Evolutionary conservation across 371 early-diverging fungal genomes (phyloP), one percentile per base, ranked within the genome.

Genomic region (Parasitella parasitica): DNA sequence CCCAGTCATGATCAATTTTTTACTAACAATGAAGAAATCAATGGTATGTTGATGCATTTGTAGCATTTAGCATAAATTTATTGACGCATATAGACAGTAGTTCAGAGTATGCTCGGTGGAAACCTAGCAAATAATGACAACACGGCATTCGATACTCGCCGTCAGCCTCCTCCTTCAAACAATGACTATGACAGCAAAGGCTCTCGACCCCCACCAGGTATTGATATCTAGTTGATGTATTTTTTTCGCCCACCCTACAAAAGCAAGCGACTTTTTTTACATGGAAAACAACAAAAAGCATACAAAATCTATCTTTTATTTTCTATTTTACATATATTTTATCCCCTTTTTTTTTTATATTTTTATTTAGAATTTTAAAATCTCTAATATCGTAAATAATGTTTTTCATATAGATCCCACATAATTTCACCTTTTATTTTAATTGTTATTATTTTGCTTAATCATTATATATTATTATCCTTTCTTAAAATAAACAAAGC

Each of bases 171-270:
- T 2, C 28, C 50, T 50, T 46, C 46, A 24, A 46, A 46, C 24
- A 35, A 51, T 50, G 22, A 63, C 27, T 49, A 63, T 49, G 58
- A 34, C 30, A 32, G 32, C 11, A 57, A 63, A 57, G 64, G 64
- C 6, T 57, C 64, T 18, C 51, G 64, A 53, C 58, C 64, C 36
- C 64, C 64, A 22, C 64, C 64, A 27, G 64, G 64, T 24, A 63
- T 63, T 28, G 64, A 63, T 51, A 57, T 63, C 26, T 63, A 57
- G 36, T 12, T 18, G 34, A 32, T 38, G 24, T 46, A 46, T 46
- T 38, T 38, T 46, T 46, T 46, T 24, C 46, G 24, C 46, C 46
- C 1, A 46, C 11, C 38, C 38, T 9, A 7, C 26, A 61, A 50
- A 49, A 36, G 34, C 11, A 30, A 27, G 30, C 26, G 34, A 20